Evolutionary conservation across 768 basidiomycete genomes (phyloP), one percentile per base, ranked within the genome.

Genomic region (Leccinum subgranulosum): DNA sequence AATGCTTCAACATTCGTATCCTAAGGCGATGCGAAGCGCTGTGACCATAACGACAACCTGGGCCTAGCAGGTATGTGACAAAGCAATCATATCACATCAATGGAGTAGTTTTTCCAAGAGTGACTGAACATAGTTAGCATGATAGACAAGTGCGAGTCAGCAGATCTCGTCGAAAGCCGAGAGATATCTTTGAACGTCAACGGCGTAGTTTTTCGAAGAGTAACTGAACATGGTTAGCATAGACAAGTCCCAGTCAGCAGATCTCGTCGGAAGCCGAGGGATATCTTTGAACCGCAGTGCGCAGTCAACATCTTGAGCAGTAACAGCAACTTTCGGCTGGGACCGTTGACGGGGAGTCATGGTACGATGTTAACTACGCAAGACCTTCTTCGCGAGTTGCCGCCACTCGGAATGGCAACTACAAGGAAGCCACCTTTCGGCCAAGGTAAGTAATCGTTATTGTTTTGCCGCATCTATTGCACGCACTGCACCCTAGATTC

Each of bases 381-480:
- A 48, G 49, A 31, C 39, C 43, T 25, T 49, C 53, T 53, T 59
- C 39, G 9, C n/a, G 27, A 49, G 52, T 9, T 49, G 27, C 60
- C 41, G 41, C 50, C 46, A 27, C 60, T 57, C 49, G 12, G 54
- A 54, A 60, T 57, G 57, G 60, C 51, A 57, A 53, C 31, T 10
- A 55, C 56, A 60, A 60, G 53, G 45, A 56, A 14, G 25, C 41
- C 62, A 56, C 47, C 58, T 51, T 49, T 59, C 54, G 15, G 41
- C 55, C 69, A 63, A 66, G 55, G 66, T 64, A 17, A 58, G 66
- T 15, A 15, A 51, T 61, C 31, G 14, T 11, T 54, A 68, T 63
- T 68, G 66, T 66, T 34, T 17, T 48, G 51, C 25, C 68, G n/a
- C 46, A 58, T 54, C 39, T 25, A 57, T 58, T 36, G n/a, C 39